phyloP scores from a whole-genome alignment of 169 alveolate species.

The Besnoitia besnoiti region DNA sequence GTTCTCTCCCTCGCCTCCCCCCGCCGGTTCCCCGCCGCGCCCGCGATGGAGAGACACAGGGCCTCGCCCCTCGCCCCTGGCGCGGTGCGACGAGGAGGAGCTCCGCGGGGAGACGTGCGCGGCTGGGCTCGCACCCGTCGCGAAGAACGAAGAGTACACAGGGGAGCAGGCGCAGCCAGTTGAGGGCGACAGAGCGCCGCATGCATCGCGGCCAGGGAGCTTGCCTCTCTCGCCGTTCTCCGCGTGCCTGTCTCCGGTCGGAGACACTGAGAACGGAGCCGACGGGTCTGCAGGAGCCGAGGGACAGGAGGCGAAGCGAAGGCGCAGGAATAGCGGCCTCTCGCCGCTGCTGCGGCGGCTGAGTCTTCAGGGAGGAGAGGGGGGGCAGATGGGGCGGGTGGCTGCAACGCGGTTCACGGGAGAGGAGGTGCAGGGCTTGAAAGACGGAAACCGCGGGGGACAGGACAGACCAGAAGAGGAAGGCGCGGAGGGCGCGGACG shows the following conservation, averaged over 20 bases:
- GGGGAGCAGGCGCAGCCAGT: too few relatives aligned
- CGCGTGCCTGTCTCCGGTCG: background rate
- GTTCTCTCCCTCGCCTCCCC: background rate
- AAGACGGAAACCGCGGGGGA: background rate
- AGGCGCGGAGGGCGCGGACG: background rate
- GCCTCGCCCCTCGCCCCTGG: background rate
- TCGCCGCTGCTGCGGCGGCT: constrained; percentile 11
- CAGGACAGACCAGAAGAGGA: background rate
- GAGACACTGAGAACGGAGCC: background rate
- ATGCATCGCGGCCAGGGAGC: too few relatives aligned
- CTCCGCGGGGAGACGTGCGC: too few relatives aligned
- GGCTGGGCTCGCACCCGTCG: too few relatives aligned
- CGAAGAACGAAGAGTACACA: too few relatives aligned
- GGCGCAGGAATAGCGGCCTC: constrained; percentile 20
- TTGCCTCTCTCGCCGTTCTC: too few relatives aligned
- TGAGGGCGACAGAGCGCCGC: too few relatives aligned
- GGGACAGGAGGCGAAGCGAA: background rate
- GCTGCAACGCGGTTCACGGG: too few relatives aligned
- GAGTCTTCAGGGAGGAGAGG: background rate
- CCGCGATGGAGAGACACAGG: background rate
- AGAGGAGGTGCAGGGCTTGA: too few relatives aligned
- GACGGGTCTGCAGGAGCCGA: background rate
- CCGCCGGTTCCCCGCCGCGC: background rate
- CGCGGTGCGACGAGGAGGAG: too few relatives aligned
- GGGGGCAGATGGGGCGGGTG: background rate